A percentile compares a stretch with the other conserved stretches of the same genome.
phyloP scores from a whole-genome alignment of 495 filamentous ascomycete species.

The Penicillium turbatum region DNA sequence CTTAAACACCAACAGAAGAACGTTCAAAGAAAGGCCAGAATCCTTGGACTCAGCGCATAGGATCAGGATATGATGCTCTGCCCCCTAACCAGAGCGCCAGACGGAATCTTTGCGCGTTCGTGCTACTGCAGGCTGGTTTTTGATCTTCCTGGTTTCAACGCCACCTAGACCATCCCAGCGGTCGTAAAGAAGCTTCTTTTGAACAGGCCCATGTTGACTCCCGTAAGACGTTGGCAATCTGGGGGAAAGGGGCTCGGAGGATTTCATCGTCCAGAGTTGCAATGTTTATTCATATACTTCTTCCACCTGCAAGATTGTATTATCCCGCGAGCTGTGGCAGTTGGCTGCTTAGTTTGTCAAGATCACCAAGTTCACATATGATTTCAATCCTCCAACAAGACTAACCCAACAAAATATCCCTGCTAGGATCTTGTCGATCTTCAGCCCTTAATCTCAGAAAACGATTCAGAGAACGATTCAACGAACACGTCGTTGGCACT shows the following conservation, averaged over 20 bases:
- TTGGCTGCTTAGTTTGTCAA: background rate
- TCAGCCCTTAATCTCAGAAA: background rate
- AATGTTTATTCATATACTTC: background rate
- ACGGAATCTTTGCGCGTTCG: slow-evolving; percentile 20
- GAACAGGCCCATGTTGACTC: slow-evolving; percentile 11
- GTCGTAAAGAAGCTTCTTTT: slow-evolving; percentile 25
- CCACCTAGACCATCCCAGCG: slow-evolving; percentile 23
- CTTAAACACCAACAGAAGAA: background rate
- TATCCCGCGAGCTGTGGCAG: background rate
- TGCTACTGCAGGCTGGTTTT: slow-evolving; percentile 17
- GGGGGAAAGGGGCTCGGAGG: slow-evolving; percentile 5
- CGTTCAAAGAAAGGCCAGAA: slow-evolving; percentile 1
- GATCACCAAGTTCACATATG: background rate
- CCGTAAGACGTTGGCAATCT: slow-evolving; percentile 9
- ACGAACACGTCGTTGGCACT: background rate
- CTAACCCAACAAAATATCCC: background rate
- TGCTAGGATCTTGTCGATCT: background rate
- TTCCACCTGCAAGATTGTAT: too few species aligned
- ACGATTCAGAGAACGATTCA: background rate
- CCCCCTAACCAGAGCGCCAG: slow-evolving; percentile 4
- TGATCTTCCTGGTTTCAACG: slow-evolving; percentile 23
- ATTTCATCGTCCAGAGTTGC: background rate
- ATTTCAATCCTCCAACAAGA: background rate
- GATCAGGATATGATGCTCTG: background rate
- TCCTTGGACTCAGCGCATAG: background rate